Percentiles rank a stretch among this genome's conserved stretches.
Conservation (phyloP, 805 yeast genomes). For the Komagataella mondaviorum region DNA sequence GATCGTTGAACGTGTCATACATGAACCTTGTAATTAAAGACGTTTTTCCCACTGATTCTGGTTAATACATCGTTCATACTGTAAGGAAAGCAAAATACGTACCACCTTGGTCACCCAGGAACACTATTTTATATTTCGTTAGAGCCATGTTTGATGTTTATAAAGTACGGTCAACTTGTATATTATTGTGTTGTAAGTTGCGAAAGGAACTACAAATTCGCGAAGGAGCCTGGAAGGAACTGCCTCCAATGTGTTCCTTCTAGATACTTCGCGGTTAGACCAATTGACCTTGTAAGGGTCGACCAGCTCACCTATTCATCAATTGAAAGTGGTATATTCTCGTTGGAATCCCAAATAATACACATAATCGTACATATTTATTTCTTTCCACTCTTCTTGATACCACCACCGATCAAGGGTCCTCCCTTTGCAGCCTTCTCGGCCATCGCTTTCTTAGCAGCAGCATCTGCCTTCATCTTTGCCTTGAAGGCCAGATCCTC, state of each 20-base stretch:
- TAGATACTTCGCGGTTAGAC: background rate
- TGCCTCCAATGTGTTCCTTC: background rate
- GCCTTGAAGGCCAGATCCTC: slow-evolving; percentile 86
- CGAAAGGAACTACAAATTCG: background rate
- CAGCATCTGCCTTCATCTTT: slow-evolving; percentile 90
- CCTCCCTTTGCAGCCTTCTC: slow-evolving; percentile 82
- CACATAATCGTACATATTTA: slow-evolving; percentile 4
- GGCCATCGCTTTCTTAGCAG: slow-evolving; percentile 84
- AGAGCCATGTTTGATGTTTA: slow-evolving; percentile 16
- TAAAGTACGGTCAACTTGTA: background rate
- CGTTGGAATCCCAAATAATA: too few relatives aligned
- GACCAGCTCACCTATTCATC: too few relatives aligned
- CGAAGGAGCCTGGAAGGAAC: background rate
- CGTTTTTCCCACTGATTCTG: slow-evolving; percentile 68
- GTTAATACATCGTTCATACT: slow-evolving; percentile 1
- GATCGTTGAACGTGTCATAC: slow-evolving; percentile 96
- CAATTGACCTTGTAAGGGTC: background rate
- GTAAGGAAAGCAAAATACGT: slow-evolving; percentile 12
- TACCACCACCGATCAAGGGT: slow-evolving; percentile 87
- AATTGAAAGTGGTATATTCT: background rate
- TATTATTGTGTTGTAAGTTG: background rate
- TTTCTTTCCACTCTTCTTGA: slow-evolving; percentile 75
- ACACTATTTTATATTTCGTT: slow-evolving; percentile 78
- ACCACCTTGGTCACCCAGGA: slow-evolving; percentile 92
- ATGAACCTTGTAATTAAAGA: slow-evolving; percentile 93